phyloP scores from a whole-genome alignment of 2,329 filamentous ascomycete genomes.

The Penicillium hordei region DNA sequence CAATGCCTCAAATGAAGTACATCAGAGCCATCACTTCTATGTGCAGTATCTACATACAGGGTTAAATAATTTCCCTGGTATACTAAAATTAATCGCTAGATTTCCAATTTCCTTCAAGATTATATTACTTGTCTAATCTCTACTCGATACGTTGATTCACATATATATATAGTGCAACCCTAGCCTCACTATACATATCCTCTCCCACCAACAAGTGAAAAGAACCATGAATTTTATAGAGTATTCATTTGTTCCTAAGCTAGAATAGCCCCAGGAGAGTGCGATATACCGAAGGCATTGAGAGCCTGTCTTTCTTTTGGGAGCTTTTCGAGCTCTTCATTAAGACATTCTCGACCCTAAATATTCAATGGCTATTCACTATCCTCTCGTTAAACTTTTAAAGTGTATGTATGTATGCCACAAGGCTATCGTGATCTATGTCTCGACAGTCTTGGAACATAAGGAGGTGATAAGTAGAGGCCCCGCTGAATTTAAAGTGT shows the following conservation, averaged over 20 bases:
- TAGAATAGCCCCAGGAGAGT: neutral
- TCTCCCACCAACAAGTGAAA: neutral
- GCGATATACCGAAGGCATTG: neutral
- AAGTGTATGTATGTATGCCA: too few relatives aligned
- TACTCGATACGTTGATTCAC: neutral
- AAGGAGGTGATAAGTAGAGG: too few relatives aligned
- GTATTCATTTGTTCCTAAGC: too few relatives aligned
- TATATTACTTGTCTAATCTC: neutral
- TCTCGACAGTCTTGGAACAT: too few relatives aligned
- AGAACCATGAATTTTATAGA: too few relatives aligned
- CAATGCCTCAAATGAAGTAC: neutral
- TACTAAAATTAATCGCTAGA: too few relatives aligned
- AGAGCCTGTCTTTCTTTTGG: neutral
- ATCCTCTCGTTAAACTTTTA: too few relatives aligned
- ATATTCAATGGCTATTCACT: slow-evolving; percentile 5
- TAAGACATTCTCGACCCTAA: slow-evolving; percentile 15
- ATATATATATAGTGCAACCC: neutral
- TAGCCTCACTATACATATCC: neutral
- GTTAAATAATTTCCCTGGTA: too few relatives aligned
- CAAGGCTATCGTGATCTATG: too few relatives aligned
- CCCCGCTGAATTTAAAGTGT: too few relatives aligned
- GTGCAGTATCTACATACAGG: neutral
- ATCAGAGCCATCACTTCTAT: neutral
- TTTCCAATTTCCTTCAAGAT: too few relatives aligned
- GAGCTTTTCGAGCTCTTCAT: slow-evolving; percentile 21